Conservation (phyloP, 1,284 basidiomycete genomes). For the Anthracocystis setariae region DNA sequence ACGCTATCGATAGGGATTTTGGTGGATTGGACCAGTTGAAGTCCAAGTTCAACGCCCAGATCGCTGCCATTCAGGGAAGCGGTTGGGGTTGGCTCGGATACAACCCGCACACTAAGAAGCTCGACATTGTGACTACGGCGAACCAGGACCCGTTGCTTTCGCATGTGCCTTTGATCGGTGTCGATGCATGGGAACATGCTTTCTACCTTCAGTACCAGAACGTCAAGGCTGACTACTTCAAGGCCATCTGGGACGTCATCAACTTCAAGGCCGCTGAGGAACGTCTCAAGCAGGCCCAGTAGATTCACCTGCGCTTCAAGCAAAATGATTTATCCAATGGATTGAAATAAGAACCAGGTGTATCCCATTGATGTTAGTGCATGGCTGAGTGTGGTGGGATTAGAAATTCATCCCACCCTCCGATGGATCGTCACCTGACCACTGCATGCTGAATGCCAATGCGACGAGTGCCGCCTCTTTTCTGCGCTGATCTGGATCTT, state of each 20-base stretch:
- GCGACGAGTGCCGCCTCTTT: constrained; percentile 46
- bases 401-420: constrained; percentile 22
- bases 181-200: constrained; percentile 67
- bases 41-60: constrained; percentile 57
- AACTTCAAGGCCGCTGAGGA: constrained; percentile 68
- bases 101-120: constrained; percentile 54
- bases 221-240: constrained; percentile 67
- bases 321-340: no score
- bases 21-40: constrained; percentile 62
- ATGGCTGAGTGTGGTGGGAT: neutral
- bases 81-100: constrained; percentile 67
- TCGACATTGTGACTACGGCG: constrained; percentile 64
- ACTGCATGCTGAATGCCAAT: constrained; percentile 46
- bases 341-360: no score
- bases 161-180: constrained; percentile 64
- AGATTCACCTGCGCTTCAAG: neutral
- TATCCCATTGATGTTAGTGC: no score
- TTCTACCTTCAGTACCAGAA: constrained; percentile 67
- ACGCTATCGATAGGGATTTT: constrained; percentile 66
- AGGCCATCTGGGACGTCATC: constrained; percentile 67
- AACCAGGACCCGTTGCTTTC: constrained; percentile 67
- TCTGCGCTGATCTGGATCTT: constrained; percentile 38
- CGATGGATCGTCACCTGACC: constrained; percentile 14
- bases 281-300: constrained; percentile 61
- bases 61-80: constrained; percentile 64